A percentile compares a stretch with the other conserved stretches of the same genome.
phyloP scores from a whole-genome alignment of 2,329 filamentous ascomycete genomes.

The Leptosphaerulina australis region DNA sequence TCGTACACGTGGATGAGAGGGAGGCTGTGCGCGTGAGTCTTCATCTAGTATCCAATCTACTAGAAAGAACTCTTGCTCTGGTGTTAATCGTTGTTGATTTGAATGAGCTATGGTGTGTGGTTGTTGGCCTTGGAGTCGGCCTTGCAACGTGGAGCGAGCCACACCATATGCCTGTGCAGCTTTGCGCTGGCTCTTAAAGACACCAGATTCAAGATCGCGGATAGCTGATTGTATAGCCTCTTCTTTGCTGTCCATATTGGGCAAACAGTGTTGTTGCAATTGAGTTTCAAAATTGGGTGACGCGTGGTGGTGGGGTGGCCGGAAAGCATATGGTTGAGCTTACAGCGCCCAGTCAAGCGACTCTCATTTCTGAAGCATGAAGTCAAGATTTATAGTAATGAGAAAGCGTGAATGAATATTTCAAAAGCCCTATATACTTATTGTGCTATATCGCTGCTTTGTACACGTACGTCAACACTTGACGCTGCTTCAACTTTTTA shows the following conservation, averaged over 20 bases:
- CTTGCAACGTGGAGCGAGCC: constrained; percentile 13
- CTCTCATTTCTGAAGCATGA: not conserved
- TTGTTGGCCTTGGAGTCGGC: constrained; percentile 6
- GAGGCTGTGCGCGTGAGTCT: constrained; percentile 19
- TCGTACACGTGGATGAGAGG: constrained; percentile 17
- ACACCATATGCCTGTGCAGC: constrained; percentile 16
- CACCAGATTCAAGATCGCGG: constrained; percentile 13
- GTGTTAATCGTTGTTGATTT: constrained; percentile 19
- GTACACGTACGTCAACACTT: constrained; percentile 14
- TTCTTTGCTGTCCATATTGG: too few species aligned
- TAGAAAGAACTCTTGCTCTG: constrained; percentile 24
- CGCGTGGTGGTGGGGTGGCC: too few species aligned
- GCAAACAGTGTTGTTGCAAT: too few species aligned
- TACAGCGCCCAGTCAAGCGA: not conserved
- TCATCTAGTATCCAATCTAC: constrained; percentile 27
- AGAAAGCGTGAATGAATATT: constrained; percentile 1
- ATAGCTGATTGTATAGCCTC: constrained; percentile 22
- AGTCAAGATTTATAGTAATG: not conserved
- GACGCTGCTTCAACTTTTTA: constrained; percentile 17
- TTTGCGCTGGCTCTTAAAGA: constrained; percentile 18
- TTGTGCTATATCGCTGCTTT: constrained; percentile 14
- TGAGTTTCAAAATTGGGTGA: too few species aligned
- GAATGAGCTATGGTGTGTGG: constrained; percentile 8
- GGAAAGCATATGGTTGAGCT: too few species aligned
- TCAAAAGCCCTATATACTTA: constrained; percentile 7